Evolutionary conservation across 2,329 filamentous ascomycete species (phyloP), one percentile per base, ranked within the genome.

Genomic region (Microsporum ferrugineum): DNA sequence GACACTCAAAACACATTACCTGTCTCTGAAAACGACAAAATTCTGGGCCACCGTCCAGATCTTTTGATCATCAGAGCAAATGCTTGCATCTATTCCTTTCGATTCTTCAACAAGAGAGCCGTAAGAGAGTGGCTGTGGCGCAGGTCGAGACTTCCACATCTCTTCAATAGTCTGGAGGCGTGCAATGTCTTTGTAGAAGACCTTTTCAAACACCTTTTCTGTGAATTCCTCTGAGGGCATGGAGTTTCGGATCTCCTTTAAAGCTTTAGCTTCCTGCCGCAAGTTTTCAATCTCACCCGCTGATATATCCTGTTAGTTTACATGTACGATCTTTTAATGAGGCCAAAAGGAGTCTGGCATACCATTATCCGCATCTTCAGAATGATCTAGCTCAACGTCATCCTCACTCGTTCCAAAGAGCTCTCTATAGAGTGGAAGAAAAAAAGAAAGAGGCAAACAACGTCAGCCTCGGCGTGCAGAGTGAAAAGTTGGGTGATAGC

Each of bases 351-450:
- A 3, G n/a, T 8, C 5, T 17, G 29, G 61, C 75, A 63, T 72
- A 84, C 83, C 84, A 72, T 97, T 96, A 57, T 96, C 90, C 5
- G 84, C 80, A 70, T 95, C 87, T 66, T 87, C 83, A 0, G 88
- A 87, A 66, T 88, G 84, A 69, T 96, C 91, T 64, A 97, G 83
- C 43, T 87, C 82, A 0, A 88, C 82, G 65, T 92, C 88, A 63
- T 96, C 90, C 73, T 97, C 92, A 67, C 90, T 95, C 2, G 85
- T 84, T 17, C 94, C 94, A 68, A 96, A 99, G 5, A 99, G 85
- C 73, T 99, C 94, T 66, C 78, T 81, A 56, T 1, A n/a, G 51
- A 17, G 14, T 4, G 5, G 10, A 4, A 14, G 7, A 41, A 43
- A 17, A n/a, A n/a, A 43, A n/a, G 6, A 6, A 43, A n/a, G 12